phyloP scores from a whole-genome alignment of 176 grass and related monocot species.

The Hyparrhenia diplandra region DNA sequence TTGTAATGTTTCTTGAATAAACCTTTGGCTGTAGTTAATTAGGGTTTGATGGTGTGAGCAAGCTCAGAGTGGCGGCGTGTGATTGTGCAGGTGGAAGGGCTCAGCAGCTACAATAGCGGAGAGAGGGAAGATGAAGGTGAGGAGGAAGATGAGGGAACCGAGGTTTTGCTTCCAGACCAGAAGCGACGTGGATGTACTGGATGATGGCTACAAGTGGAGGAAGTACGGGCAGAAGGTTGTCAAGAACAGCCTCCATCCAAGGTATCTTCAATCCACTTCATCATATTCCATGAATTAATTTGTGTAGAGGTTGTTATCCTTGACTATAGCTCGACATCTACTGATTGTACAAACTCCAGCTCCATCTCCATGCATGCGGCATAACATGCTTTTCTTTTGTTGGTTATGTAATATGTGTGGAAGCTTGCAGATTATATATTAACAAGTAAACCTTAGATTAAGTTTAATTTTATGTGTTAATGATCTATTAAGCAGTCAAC shows the following conservation, averaged over 20 bases:
- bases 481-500: neutral
- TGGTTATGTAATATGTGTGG: neutral
- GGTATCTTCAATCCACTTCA: conserved; percentile 32
- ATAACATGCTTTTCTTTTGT: neutral
- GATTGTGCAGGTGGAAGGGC: conserved; percentile 61
- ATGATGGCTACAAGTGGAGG: conserved; percentile 98
- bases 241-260: conserved; percentile 96
- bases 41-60: conserved; percentile 26
- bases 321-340: neutral
- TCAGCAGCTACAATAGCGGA: conserved; percentile 46
- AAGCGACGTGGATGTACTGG: conserved; percentile 89
- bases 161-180: conserved; percentile 99
- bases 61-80: neutral
- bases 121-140: conserved; percentile 78
- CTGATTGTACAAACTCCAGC: neutral
- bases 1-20: neutral
- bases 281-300: neutral
- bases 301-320: neutral
- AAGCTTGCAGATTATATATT: neutral
- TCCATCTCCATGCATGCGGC: too few species aligned
- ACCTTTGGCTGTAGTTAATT: neutral
- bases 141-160: conserved; percentile 95
- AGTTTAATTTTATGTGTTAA: conserved; percentile 4
- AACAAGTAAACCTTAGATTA: neutral
- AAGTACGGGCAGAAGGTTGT: conserved; percentile 99